Conservation (phyloP, 1,284 basidiomycete species). For the Rhodofomes roseus region DNA sequence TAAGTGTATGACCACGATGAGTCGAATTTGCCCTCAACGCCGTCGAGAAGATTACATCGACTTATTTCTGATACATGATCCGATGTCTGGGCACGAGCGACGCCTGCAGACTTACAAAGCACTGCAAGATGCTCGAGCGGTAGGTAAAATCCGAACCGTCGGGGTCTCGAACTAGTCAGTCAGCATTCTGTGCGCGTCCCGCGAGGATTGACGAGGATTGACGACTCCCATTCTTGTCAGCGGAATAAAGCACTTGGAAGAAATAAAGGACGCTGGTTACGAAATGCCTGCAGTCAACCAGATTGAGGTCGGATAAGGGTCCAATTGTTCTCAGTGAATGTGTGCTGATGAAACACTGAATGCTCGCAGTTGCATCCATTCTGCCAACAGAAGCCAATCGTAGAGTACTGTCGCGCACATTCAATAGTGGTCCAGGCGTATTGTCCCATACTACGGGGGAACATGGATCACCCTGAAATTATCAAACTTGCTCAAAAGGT, state of each 20-base stretch:
- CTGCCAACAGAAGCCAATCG: slow-evolving; percentile 80
- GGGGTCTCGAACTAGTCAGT: slow-evolving; percentile 67
- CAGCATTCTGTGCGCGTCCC: slow-evolving; percentile 10
- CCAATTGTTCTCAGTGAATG: background rate
- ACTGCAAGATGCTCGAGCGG: slow-evolving; percentile 41
- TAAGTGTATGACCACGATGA: slow-evolving; percentile 4
- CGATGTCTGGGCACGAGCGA: slow-evolving; percentile 37
- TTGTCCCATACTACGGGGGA: slow-evolving; percentile 45
- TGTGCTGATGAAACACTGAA: background rate
- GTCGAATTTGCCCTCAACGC: background rate
- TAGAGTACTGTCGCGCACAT: slow-evolving; percentile 68
- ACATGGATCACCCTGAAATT: slow-evolving; percentile 38
- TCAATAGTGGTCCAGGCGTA: slow-evolving; percentile 73
- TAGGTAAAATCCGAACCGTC: slow-evolving; percentile 50
- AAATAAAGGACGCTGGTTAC: slow-evolving; percentile 60
- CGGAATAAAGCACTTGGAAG: slow-evolving; percentile 73
- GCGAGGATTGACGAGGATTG: background rate
- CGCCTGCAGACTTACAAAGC: slow-evolving; percentile 46
- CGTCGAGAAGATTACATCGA: slow-evolving; percentile 47
- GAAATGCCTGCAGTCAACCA: slow-evolving; percentile 79
- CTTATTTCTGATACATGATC: slow-evolving; percentile 58
- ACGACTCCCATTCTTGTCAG: slow-evolving; percentile 37
- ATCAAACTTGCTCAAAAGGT: slow-evolving; percentile 40
- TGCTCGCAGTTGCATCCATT: slow-evolving; percentile 71
- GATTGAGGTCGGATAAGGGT: slow-evolving; percentile 54